A percentile compares a stretch with the other conserved stretches of the same genome.
phyloP scores from a whole-genome alignment of 805 yeast species.

The Ogataea nakhonphanomensis region DNA sequence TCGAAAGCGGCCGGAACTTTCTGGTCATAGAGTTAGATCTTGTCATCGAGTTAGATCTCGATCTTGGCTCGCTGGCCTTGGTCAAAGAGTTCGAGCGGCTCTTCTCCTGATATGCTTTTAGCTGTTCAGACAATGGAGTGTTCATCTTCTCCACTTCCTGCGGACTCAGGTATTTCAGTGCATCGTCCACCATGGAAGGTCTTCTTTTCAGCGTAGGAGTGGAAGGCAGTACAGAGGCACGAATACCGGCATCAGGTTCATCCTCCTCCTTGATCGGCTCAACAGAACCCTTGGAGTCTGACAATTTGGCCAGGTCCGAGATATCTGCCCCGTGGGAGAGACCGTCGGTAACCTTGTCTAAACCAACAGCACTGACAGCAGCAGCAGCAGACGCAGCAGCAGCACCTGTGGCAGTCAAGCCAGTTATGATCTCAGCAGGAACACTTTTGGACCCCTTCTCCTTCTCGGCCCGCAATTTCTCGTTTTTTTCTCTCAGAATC shows the following conservation, averaged over 20 bases:
- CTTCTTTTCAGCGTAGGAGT: conserved; percentile 19
- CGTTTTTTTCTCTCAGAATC: conserved; percentile 39
- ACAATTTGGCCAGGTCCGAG: conserved; percentile 6
- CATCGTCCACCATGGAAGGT: conserved; percentile 34
- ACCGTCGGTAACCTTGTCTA: conserved; percentile 22
- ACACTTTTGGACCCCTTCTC: neutral
- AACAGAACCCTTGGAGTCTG: conserved; percentile 25
- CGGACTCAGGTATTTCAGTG: conserved; percentile 25
- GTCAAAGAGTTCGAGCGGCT: conserved; percentile 44
- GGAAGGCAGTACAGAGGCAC: conserved; percentile 8
- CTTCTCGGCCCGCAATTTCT: conserved; percentile 26
- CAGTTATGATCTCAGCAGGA: conserved; percentile 13
- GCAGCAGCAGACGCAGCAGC: conserved; percentile 21
- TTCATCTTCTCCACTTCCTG: conserved; percentile 29
- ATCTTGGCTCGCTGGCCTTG: conserved; percentile 40
- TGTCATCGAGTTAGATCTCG: conserved; percentile 24
- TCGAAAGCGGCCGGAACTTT: conserved; percentile 19
- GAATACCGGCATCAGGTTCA: conserved; percentile 14
- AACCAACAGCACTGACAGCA: conserved; percentile 24
- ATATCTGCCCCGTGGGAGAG: conserved; percentile 16
- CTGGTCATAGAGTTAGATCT: conserved; percentile 18
- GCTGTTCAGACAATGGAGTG: conserved; percentile 27
- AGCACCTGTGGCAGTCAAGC: conserved; percentile 22
- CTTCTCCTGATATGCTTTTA: conserved; percentile 25
- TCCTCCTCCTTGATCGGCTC: conserved; percentile 33